Evolutionary conservation across 2,329 filamentous ascomycete species (phyloP).

Genomic region (Nakataea oryzae): DNA sequence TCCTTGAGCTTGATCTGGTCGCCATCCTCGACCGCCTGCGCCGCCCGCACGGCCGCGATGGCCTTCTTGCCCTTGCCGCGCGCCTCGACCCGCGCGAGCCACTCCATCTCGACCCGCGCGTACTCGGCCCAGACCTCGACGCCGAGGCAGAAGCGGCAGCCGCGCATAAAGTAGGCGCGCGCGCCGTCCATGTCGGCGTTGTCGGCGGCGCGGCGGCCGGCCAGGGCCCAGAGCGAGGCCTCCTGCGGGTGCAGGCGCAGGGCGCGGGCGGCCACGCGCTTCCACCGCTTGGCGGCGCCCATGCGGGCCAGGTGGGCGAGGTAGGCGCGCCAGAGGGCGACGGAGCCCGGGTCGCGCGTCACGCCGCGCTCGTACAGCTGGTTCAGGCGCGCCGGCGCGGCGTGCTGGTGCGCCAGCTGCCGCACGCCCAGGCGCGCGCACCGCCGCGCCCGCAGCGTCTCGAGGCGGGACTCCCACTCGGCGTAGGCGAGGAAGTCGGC

Average conservation of each 20-base stretch:
- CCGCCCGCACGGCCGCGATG: constrained; percentile 22
- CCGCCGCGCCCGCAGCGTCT: constrained; percentile 71
- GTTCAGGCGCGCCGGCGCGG: constrained; percentile 74
- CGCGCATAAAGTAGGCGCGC: constrained; percentile 76
- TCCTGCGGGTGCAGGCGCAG: constrained; percentile 80
- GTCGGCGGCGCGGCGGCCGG: constrained; percentile 65
- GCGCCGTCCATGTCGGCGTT: constrained; percentile 83
- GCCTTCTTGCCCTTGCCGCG: constrained; percentile 30
- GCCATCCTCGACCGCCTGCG: constrained; percentile 32
- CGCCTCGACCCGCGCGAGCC: constrained; percentile 65
- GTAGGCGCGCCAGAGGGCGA: constrained; percentile 82
- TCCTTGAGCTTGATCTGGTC: constrained; percentile 33
- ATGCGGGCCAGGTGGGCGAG: constrained; percentile 67
- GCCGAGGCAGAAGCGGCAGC: constrained; percentile 75
- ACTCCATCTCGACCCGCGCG: constrained; percentile 83
- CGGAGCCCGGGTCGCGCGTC: constrained; percentile 70
- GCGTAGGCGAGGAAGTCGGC: constrained; percentile 79
- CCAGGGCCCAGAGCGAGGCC: constrained; percentile 76
- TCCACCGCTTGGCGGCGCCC: constrained; percentile 56
- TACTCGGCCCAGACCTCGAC: constrained; percentile 80
- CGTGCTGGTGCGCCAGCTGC: constrained; percentile 50
- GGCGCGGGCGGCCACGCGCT: constrained; percentile 53
- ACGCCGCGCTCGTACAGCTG: constrained; percentile 83
- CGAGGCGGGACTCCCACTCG: constrained; percentile 58
- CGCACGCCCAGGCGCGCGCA: constrained; percentile 72